Evolutionary conservation across 257 asterid genomes (phyloP), one percentile per base, ranked within the genome.

Genomic region (Salvia hispanica): DNA sequence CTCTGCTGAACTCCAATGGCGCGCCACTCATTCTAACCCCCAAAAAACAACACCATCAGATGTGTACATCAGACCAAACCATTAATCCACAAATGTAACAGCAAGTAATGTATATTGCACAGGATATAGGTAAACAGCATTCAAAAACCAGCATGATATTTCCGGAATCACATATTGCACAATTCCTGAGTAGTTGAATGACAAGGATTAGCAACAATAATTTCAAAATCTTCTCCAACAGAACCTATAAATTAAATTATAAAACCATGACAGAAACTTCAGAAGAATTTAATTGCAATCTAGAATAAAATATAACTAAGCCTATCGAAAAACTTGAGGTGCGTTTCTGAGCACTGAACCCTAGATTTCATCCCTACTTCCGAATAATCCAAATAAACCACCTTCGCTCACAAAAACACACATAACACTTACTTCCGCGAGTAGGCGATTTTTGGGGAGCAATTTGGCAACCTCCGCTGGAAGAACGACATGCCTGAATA

Each of bases 1-100:
- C 97, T 90, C 75, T 87, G 97, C 81, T 90, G 95, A 43, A 88
- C 97, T 45, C 97, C 95, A 60, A 90, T 81, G 1, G 91, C 96
- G 21, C 97, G 81, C 97, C 95, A 88, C 67, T 90, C 97, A 42
- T 76, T 90, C 97, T 90, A 64, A 5, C 31, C 21, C 44, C 58
- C 25, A 43, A 9, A 25, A 28, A 53, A 9, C 0, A 21, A 25
- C 7, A 12, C 31, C 50, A 50, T 34, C 3, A 62, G 58, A 58
- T 15, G 36, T 45, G n/a, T 5, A 7, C 36, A 56, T 42, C 31
- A 18, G 21, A 25, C 31, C 33, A 40, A 54, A 51, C 25, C 62
- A 39, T 39, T 16, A 9, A 53, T 52, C 53, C 15, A 40, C 36
- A 13, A 37, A 36, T 13, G 50, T 39, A 16, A 31, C 5, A 55